Evolutionary conservation across 306 rosid genomes (phyloP), one percentile per base, ranked within the genome.

Genomic region (Parietaria judaica): DNA sequence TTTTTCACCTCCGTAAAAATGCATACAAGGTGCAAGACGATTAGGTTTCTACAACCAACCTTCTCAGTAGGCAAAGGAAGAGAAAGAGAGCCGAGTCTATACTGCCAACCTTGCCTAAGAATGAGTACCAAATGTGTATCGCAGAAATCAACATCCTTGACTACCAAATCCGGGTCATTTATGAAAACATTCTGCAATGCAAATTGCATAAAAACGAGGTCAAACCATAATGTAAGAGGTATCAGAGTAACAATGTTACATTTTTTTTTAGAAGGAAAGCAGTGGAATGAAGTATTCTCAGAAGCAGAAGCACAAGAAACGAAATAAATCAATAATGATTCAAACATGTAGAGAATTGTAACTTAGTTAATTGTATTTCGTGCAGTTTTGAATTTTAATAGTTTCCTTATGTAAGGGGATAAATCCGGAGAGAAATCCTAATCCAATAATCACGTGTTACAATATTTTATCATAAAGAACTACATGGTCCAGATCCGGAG

Each of bases 121-220:
- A 73, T 78, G 68, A 94, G 80, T 41, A 80, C 90, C 51, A 92
- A 66, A 79, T 82, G 83, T 43, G 80, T 82, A 73, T 82, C 80
- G 72, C 86, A 70, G 78, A 92, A 84, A 70, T 92, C 96, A 58
- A 92, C 68, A 80, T 92, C 96, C 79, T 77, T 81, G 61, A 88
- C 70, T 44, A 74, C 73, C 62, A 81, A 80, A 66, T 72, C 66
- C 23, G 65, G 66, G 36, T 86, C 86, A 54, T 74, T 64, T 11
- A 74, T 37, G 67, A 84, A 80, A 64, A 86, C 83, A 61, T 78
- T 74, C 99, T 94, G 90, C 77, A 71, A 54, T 49, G 52, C 52
- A 14, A 23, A 23, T n/a, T 48, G 14, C 34, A n/a, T 48, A 66
- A 14, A 38, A 14, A 52, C 9, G 45, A 41, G 45, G 9, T 5